Conservation (phyloP, 225 moss, liverwort and hornwort species). For the Lunularia cruciata region DNA sequence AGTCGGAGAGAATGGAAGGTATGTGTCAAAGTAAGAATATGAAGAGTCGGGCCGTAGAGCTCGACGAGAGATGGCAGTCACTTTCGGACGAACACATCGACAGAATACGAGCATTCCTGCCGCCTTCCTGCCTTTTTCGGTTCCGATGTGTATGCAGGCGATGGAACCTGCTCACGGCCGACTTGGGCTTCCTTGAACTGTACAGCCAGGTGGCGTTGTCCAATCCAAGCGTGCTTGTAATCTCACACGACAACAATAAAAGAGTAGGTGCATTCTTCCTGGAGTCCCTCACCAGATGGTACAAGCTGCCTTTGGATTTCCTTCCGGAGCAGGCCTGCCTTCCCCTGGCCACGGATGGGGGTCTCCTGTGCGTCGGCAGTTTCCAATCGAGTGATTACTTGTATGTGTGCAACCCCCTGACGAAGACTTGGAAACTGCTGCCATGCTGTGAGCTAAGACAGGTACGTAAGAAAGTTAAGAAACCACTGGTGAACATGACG, state of each 20-base stretch:
- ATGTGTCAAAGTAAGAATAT: not conserved
- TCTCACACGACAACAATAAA: slow-evolving; percentile 20
- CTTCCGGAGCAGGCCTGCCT: slow-evolving; percentile 29
- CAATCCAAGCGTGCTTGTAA: slow-evolving; percentile 17
- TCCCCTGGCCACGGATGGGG: slow-evolving; percentile 28
- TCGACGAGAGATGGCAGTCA: slow-evolving; percentile 16
- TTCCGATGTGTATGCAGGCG: slow-evolving; percentile 36
- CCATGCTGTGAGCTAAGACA: slow-evolving; percentile 22
- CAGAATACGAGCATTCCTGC: slow-evolving; percentile 32
- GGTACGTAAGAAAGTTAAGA: slow-evolving; percentile 17
- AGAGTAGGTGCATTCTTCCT: slow-evolving; percentile 24
- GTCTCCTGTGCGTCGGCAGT: slow-evolving; percentile 26
- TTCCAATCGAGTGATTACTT: slow-evolving; percentile 11
- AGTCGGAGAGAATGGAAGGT: not conserved
- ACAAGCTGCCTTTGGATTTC: slow-evolving; percentile 26
- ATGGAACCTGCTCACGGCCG: slow-evolving; percentile 26
- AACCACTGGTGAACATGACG: slow-evolving; percentile 31
- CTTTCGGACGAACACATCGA: slow-evolving; percentile 27
- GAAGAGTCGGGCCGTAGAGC: not conserved
- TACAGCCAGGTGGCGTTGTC: slow-evolving; percentile 22
- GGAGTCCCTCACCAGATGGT: slow-evolving; percentile 25
- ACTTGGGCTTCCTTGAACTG: slow-evolving; percentile 23
- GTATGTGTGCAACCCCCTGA: slow-evolving; percentile 37
- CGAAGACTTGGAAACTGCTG: slow-evolving; percentile 26
- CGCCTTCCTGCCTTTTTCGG: slow-evolving; percentile 32